Conservation (phyloP, 202 grass and related monocot genomes). For the Panicum hallii region DNA sequence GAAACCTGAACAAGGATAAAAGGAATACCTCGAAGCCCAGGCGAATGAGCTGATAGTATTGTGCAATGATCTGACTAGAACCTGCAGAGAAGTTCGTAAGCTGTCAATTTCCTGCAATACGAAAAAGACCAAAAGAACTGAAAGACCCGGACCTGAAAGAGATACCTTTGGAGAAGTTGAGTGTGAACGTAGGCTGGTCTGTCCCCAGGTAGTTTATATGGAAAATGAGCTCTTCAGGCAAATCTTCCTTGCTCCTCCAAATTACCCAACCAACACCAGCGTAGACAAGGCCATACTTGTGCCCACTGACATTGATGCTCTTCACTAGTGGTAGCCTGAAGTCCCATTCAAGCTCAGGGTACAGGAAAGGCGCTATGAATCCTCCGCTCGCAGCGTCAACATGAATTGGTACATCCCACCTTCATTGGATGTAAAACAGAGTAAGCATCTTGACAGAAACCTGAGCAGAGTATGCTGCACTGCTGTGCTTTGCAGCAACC, state of each 20-base stretch:
- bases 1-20: not conserved
- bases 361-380: constrained; percentile 92
- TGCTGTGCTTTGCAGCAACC: not conserved
- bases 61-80: constrained; percentile 93
- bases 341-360: constrained; percentile 84
- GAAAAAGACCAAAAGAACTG: not conserved
- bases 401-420: constrained; percentile 90
- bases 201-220: constrained; percentile 95
- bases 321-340: constrained; percentile 88
- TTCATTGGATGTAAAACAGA: constrained; percentile 1
- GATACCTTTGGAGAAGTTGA: constrained; percentile 97
- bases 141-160: not conserved
- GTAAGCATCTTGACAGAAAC: constrained; percentile 25
- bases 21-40: constrained; percentile 74
- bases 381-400: constrained; percentile 95
- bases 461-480: not conserved
- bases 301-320: constrained; percentile 96
- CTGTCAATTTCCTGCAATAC: not conserved
- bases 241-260: constrained; percentile 87
- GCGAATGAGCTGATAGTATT: constrained; percentile 95
- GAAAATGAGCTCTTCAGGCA: constrained; percentile 96
- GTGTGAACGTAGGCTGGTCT: constrained; percentile 91
- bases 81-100: constrained; percentile 45
- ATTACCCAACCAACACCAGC: constrained; percentile 91
- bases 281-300: constrained; percentile 95